Evolutionary conservation across 169 alveolate genomes (phyloP).

Genomic region (Plasmodium berghei): DNA sequence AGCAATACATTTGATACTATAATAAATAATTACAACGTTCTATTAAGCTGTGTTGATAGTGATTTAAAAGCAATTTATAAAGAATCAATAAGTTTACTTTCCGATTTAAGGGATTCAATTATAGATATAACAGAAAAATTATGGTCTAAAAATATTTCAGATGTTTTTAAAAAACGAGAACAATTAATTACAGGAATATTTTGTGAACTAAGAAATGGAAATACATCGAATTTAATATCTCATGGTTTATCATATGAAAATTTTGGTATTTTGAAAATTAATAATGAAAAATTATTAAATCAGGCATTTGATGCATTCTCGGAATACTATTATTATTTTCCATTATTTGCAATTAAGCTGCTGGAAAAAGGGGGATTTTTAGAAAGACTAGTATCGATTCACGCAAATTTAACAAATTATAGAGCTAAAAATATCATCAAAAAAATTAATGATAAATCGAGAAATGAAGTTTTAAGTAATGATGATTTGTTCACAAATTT

Average conservation of each 20-base stretch:
- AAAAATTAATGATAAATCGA: slow-evolving; percentile 42
- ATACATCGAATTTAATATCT: slow-evolving; percentile 12
- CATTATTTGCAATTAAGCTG: slow-evolving; percentile 20
- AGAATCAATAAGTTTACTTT: slow-evolving; percentile 17
- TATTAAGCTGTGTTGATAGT: slow-evolving; percentile 48
- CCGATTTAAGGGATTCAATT: slow-evolving; percentile 40
- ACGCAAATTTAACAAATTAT: slow-evolving; percentile 36
- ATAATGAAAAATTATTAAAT: slow-evolving; percentile 30
- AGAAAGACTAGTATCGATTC: slow-evolving; percentile 41
- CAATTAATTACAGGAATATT: slow-evolving; percentile 44
- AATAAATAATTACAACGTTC: slow-evolving; percentile 15
- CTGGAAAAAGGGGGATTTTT: slow-evolving; percentile 53
- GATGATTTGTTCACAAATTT: slow-evolving; percentile 20
- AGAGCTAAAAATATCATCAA: slow-evolving; percentile 46
- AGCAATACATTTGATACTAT: slow-evolving; percentile 44
- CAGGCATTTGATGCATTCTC: slow-evolving; percentile 61
- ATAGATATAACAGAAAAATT: slow-evolving; percentile 31
- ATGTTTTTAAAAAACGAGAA: slow-evolving; percentile 71
- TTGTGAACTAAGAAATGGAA: slow-evolving; percentile 72
- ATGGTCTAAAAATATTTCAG: slow-evolving; percentile 50
- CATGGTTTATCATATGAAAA: slow-evolving; percentile 51
- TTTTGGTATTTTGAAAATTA: slow-evolving; percentile 43
- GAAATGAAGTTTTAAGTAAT: slow-evolving; percentile 59
- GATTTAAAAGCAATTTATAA: slow-evolving; percentile 52
- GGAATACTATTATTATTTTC: slow-evolving; percentile 55